A percentile compares a stretch with the other conserved stretches of the same genome.
phyloP scores from a whole-genome alignment of 2,329 filamentous ascomycete genomes.

The Phialocephala sp. region DNA sequence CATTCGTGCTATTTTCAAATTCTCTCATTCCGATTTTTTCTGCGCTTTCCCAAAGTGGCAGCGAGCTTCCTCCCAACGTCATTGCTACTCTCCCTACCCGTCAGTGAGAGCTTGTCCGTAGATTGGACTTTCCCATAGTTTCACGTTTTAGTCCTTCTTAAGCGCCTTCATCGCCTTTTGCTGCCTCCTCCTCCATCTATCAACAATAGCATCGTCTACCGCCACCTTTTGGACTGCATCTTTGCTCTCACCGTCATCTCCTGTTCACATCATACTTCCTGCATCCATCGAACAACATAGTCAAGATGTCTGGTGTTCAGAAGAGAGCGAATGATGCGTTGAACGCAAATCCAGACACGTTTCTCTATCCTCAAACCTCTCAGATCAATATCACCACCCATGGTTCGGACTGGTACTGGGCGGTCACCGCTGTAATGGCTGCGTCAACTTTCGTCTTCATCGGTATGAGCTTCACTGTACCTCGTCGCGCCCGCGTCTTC shows the following conservation, averaged over 20 bases:
- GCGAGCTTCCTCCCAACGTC: background rate
- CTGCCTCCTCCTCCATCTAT: background rate
- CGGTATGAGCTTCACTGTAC: slow-evolving; percentile 57
- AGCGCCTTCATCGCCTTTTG: background rate
- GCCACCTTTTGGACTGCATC: background rate
- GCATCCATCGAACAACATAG: background rate
- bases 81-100: background rate
- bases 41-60: background rate
- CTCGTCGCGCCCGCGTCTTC: slow-evolving; percentile 62
- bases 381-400: slow-evolving; percentile 63
- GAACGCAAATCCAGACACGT: slow-evolving; percentile 33
- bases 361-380: slow-evolving; percentile 42
- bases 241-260: background rate
- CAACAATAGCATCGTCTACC: background rate
- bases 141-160: background rate
- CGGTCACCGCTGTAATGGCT: slow-evolving; percentile 65
- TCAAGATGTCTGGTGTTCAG: slow-evolving; percentile 25
- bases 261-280: background rate
- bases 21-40: background rate
- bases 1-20: background rate
- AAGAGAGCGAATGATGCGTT: slow-evolving; percentile 32
- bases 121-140: background rate
- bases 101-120: background rate
- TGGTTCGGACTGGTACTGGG: slow-evolving; percentile 68
- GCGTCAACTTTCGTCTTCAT: slow-evolving; percentile 59